These are phyloP conservation scores for Phlegmacium glaucopus DNA, from an alignment of 768 basidiomycete genomes.

Conservation along the genomic window DNA sequence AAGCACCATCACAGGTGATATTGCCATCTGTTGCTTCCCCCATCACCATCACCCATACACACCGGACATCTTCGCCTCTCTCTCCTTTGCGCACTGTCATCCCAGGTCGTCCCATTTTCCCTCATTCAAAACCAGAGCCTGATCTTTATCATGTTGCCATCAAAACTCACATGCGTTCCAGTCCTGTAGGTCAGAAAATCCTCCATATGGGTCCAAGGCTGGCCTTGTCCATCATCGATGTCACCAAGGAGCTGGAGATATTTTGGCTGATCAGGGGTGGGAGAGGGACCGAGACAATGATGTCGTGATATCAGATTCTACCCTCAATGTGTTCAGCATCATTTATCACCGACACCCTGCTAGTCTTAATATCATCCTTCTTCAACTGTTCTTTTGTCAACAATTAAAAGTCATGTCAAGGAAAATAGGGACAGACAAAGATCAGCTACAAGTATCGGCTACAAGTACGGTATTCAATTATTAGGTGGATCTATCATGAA, in stretches of 20 bases:
- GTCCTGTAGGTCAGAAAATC: slow-evolving; percentile 60
- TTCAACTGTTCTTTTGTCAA: too few relatives aligned
- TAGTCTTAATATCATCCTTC: too few relatives aligned
- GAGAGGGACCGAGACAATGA: slow-evolving; percentile 25
- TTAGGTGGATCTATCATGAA: too few relatives aligned
- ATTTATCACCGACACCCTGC: too few relatives aligned
- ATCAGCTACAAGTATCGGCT: too few relatives aligned
- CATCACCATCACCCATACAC: slow-evolving; percentile 20
- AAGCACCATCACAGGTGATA: slow-evolving; percentile 19
- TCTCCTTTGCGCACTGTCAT: slow-evolving; percentile 38
- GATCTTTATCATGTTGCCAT: slow-evolving; percentile 63
- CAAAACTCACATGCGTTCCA: slow-evolving; percentile 51
- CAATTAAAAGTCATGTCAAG: too few relatives aligned
- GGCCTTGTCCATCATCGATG: slow-evolving; percentile 54
- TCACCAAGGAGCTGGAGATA: slow-evolving; percentile 60
- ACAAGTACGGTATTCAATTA: too few relatives aligned
- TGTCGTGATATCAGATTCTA: slow-evolving; percentile 13
- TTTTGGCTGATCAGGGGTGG: slow-evolving; percentile 31
- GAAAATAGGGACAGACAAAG: too few relatives aligned
- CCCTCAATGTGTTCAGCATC: neutral
- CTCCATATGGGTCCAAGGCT: slow-evolving; percentile 64
- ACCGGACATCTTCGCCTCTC: slow-evolving; percentile 50
- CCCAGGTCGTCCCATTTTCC: slow-evolving; percentile 50
- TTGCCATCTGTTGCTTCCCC: slow-evolving; percentile 25
- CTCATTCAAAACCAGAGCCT: slow-evolving; percentile 55